phyloP scores from a whole-genome alignment of 305 asterid species.

The Coffea humblotiana region DNA sequence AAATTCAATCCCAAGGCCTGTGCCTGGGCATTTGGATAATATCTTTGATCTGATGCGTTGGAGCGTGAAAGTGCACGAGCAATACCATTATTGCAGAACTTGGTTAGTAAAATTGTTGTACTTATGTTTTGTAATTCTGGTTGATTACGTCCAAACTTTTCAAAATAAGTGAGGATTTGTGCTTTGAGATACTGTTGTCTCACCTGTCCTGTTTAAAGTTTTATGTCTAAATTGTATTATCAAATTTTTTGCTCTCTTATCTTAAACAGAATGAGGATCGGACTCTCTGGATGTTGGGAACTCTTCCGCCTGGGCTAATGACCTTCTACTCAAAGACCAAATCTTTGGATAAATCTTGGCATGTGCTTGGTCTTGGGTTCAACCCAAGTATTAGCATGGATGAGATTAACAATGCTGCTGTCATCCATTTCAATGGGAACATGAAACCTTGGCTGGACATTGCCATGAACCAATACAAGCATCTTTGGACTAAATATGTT shows the following conservation, averaged over 20 bases:
- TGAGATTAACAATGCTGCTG: slow-evolving; percentile 49
- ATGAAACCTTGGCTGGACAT: slow-evolving; percentile 55
- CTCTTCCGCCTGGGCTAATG: slow-evolving; percentile 49
- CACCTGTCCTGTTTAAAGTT: neutral
- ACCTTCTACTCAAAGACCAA: slow-evolving; percentile 51
- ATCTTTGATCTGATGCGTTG: slow-evolving; percentile 61
- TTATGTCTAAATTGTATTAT: neutral
- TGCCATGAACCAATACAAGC: slow-evolving; percentile 42
- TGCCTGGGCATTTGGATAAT: slow-evolving; percentile 59
- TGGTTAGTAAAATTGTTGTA: slow-evolving; percentile 29
- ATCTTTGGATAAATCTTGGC: slow-evolving; percentile 51
- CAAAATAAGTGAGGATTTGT: neutral
- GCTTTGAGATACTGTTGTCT: neutral
- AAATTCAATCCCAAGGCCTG: slow-evolving; percentile 51
- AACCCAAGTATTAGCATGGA: slow-evolving; percentile 45
- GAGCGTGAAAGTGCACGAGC: slow-evolving; percentile 55
- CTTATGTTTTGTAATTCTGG: neutral
- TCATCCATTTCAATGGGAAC: slow-evolving; percentile 51
- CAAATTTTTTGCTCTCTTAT: neutral
- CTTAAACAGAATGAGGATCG: slow-evolving; percentile 69
- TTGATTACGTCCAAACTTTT: slow-evolving; percentile 3
- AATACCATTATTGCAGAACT: slow-evolving; percentile 54
- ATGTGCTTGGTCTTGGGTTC: slow-evolving; percentile 52
- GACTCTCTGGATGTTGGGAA: slow-evolving; percentile 49
- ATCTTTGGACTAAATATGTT: slow-evolving; percentile 51